Evolutionary conservation across 768 basidiomycete species (phyloP), one percentile per base, ranked within the genome.

Genomic region (Lactifluus rugatus): DNA sequence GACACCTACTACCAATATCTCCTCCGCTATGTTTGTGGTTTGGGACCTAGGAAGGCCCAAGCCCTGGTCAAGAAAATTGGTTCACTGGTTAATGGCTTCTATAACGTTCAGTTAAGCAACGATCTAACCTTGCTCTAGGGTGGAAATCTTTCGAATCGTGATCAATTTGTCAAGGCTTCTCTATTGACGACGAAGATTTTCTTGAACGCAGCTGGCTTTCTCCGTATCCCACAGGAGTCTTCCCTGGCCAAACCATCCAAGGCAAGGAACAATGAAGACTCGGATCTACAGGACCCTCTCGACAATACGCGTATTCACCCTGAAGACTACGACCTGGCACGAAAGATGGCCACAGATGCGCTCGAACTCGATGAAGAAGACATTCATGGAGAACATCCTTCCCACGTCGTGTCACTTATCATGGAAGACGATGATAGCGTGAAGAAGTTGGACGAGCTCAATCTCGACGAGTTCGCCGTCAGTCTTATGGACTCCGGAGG

Each of bases 341-440:
- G 92, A 36, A 97, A 98, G 76, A 96, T 99, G 93, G 95, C 95
- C 37, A 89, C 91, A 19, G 93, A 97, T 71, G 93, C 95, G 5
- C 79, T 98, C 14, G 96, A 97, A 67, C 79, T 92, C n/a, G 96
- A 99, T 64, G 93, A 95, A 66, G 96, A 98, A 70, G 96, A 99
- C 72, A 79, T 93, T 34, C 89, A 89, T 56, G 90, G 91, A 63
- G 84, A 89, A 66, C 89, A 95, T 68, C 89, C 93, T 26, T 98
- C 96, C 1, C 84, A 87, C 64, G 87, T 90, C 8, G 92, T 99
- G 46, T 80, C 81, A 14, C 72, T 84, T 47, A 85, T 99, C 68
- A 91, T 96, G 85, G 77, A 82, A 42, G 91, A 95, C 68, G 75
- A 72, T 26, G 85, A 92, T 60, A 84, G 82, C 63, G 85, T 81